Evolutionary conservation across 225 moss, liverwort and hornwort genomes (phyloP), one percentile per base, ranked within the genome.

Genomic region (Pseudoscleropodium purum): DNA sequence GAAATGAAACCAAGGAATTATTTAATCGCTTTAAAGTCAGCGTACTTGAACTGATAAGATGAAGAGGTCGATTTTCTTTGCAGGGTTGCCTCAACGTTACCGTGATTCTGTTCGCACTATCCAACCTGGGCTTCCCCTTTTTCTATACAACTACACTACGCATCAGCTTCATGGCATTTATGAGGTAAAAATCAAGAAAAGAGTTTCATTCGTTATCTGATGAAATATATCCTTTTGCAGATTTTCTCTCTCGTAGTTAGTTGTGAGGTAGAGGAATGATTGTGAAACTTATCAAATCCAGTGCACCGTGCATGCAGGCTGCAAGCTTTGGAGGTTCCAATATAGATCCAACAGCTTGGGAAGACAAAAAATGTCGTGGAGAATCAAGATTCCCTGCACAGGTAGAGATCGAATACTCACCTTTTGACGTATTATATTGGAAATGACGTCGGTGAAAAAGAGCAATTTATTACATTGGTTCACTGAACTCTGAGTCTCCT

Each of bases 301-400:
- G n/a, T 83, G 67, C 75, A 34, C 36, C 47, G 47, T 60, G 34
- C 74, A 57, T 59, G 41, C 95, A 99, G 99, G 99, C 99, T 91
- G 94, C 97, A 62, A 97, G 97, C 90, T 99, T 99, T 94, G 99
- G 99, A 92, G 99, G 99, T 75, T 99, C 99, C 34, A 99, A 99
- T 89, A 96, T 99, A 93, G 99, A 99, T 86, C 97, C 99, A 78
- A 99, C 99, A 61, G 99, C 99, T 30, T 99, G 99, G 95, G 95
- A 95, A 85, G 95, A 95, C 90, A 95, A 95, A 79, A 95, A 95
- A 75, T 95, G 95, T 79, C 95, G 93, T 54, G 95, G 95, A 68
- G 93, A 95, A 86, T 95, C 95, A 27, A 94, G 95, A 94, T 95
- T 95, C 57, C 95, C 95, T 75, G 93, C 95, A 43, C 93, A 95